Evolutionary conservation across 805 yeast genomes (phyloP), one percentile per base, ranked within the genome.

Genomic region (Kodamaea hsintzibuensis): DNA sequence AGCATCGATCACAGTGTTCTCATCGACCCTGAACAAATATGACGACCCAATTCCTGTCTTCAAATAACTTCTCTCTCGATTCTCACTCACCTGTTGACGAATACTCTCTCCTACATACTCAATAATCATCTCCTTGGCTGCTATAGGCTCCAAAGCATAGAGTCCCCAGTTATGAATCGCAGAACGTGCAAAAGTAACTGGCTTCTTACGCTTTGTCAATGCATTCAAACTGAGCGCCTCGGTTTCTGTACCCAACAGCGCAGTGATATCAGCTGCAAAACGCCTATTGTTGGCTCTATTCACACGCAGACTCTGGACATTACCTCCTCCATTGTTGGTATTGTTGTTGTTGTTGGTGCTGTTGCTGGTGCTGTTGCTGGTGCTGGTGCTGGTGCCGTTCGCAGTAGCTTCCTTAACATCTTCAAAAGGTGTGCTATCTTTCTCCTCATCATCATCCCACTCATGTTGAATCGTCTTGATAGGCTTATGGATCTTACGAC

Each of bases 141-240:
- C 89, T 65, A 95, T 95, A 1, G 96, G 96, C 64, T 95, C 98
- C 63, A 89, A 74, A 0, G 99, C 99, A 71, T 91, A 95, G 40
- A 95, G 73, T 0, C 99, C 99, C 99, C 99, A 95, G 65, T 93
- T 91, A 69, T 95, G 99, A 64, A 95, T 95, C 0, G 98, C 96
- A 1, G 98, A 91, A 51, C 98, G 79, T 0, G 98, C 98, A 77
- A 92, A 92, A n/a, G 95, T 87, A 7, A 93, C 98, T 0, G 97
- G 96, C 64, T 93, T 93, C 69, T 88, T 89, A 58, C 98, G 81
- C 65, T 90, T 91, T 59, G 90, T 89, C 61, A 93, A 80, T 58
- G 93, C 96, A 67, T 92, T 93, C 71, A 91, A 80, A 44, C 89
- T 86, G 60, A 92, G 73, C 5, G 89, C 80, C 62, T 91, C 98